A percentile compares a stretch with the other conserved stretches of the same genome.
phyloP scores from a whole-genome alignment of 306 rosid genomes.

The Prunus kanzakura region DNA sequence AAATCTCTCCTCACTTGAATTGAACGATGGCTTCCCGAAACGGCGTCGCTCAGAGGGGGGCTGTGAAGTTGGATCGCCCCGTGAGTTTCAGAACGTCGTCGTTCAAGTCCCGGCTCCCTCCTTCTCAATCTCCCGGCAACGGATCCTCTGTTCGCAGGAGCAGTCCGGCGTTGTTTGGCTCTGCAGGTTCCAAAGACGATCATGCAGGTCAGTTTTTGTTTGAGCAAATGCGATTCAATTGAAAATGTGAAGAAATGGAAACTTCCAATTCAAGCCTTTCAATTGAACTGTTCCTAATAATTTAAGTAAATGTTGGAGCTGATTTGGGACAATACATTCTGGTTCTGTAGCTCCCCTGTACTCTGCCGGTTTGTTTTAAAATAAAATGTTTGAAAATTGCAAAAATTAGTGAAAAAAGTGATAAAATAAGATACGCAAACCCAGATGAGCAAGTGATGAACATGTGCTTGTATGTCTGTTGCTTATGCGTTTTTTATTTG shows the following conservation, averaged over 20 bases:
- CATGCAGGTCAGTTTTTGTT: conserved; percentile 35
- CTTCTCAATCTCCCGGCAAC: conserved; percentile 14
- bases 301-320: not conserved
- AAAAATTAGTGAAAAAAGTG: not conserved
- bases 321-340: not conserved
- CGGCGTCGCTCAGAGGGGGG: conserved; percentile 25
- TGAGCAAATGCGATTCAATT: not conserved
- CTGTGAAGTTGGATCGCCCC: conserved; percentile 45
- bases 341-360: not conserved
- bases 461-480: conserved; percentile 1
- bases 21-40: conserved; percentile 29
- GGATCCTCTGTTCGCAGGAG: conserved; percentile 46
- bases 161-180: conserved; percentile 27
- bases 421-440: not conserved
- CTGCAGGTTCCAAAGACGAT: conserved; percentile 24
- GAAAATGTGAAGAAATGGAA: not conserved
- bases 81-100: conserved; percentile 35
- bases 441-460: not conserved
- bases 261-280: not conserved
- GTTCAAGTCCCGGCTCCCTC: conserved; percentile 37
- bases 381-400: not conserved
- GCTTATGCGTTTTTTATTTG: conserved; percentile 7
- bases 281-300: not conserved
- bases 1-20: not conserved
- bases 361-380: not conserved